A percentile compares a stretch with the other conserved stretches of the same genome.
phyloP scores from a whole-genome alignment of 2,329 filamentous ascomycete genomes.

The Pestalotiopsis sp. region DNA sequence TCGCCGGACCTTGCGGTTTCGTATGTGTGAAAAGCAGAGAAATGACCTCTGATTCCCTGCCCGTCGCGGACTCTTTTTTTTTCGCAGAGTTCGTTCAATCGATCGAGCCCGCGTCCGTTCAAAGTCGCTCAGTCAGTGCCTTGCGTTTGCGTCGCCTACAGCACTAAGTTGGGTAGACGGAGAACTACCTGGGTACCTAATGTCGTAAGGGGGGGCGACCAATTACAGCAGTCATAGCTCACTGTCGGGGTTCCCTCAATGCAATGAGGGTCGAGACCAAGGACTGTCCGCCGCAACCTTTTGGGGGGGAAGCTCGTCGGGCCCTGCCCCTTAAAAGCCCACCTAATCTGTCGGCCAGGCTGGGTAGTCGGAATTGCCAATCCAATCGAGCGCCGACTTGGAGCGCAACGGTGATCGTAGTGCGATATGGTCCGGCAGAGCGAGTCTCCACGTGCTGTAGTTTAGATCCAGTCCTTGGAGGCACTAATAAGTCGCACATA shows the following conservation, averaged over 20 bases:
- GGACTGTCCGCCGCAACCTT: not conserved
- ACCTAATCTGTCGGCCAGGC: not conserved
- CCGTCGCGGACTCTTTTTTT: not conserved
- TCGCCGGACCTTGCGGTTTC: not conserved
- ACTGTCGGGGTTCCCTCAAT: not conserved
- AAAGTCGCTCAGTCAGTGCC: not conserved
- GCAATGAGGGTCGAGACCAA: not conserved
- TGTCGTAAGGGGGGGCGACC: not conserved
- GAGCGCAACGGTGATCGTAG: not conserved
- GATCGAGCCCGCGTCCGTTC: not conserved
- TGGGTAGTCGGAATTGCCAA: not conserved
- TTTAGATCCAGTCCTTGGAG: not conserved
- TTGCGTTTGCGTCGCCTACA: not conserved
- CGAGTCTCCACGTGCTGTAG: not conserved
- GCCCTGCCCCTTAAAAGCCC: constrained; percentile 7
- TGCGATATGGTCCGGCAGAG: not conserved
- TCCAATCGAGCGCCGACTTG: not conserved
- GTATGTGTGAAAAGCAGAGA: not conserved
- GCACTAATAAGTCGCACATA: not conserved
- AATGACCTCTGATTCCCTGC: not conserved
- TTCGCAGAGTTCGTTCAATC: not conserved
- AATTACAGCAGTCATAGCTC: not conserved
- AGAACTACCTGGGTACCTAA: not conserved
- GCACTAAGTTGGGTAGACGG: not conserved
- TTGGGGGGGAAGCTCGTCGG: constrained; percentile 1